Evolutionary conservation across 164 flowering plant species (phyloP).

Genomic region (Vitis amurensis): DNA sequence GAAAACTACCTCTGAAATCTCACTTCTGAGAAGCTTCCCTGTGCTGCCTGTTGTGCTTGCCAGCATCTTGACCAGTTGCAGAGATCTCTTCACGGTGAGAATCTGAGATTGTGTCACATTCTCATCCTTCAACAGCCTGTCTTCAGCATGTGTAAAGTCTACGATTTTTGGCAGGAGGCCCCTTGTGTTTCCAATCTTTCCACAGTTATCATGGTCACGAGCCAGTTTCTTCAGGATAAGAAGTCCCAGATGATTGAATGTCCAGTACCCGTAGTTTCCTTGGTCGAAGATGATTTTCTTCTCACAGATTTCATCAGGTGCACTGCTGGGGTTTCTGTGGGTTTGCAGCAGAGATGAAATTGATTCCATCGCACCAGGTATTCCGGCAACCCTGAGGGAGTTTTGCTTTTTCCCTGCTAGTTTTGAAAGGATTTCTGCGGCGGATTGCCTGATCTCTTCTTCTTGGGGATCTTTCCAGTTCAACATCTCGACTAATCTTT

Average conservation of each 20-base stretch:
- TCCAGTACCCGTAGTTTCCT: slow-evolving; percentile 56
- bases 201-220: slow-evolving; percentile 83
- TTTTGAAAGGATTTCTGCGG: slow-evolving; percentile 74
- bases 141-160: slow-evolving; percentile 69
- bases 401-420: slow-evolving; percentile 85
- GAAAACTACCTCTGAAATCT: slow-evolving; percentile 82
- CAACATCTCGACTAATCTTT: slow-evolving; percentile 86
- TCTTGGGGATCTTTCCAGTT: slow-evolving; percentile 86
- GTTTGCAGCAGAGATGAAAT: slow-evolving; percentile 79
- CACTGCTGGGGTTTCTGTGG: slow-evolving; percentile 28
- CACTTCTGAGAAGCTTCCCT: slow-evolving; percentile 68
- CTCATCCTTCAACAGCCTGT: slow-evolving; percentile 47
- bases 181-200: slow-evolving; percentile 85
- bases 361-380: slow-evolving; percentile 92
- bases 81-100: slow-evolving; percentile 58
- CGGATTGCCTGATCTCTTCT: slow-evolving; percentile 74
- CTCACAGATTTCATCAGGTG: slow-evolving; percentile 61
- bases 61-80: slow-evolving; percentile 81
- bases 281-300: slow-evolving; percentile 44
- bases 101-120: slow-evolving; percentile 50
- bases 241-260: slow-evolving; percentile 81
- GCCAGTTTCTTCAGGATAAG: slow-evolving; percentile 81
- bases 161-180: slow-evolving; percentile 83
- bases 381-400: slow-evolving; percentile 79
- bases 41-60: slow-evolving; percentile 73